phyloP scores from a whole-genome alignment of 768 basidiomycete genomes.

The Leccinellum luteum region DNA sequence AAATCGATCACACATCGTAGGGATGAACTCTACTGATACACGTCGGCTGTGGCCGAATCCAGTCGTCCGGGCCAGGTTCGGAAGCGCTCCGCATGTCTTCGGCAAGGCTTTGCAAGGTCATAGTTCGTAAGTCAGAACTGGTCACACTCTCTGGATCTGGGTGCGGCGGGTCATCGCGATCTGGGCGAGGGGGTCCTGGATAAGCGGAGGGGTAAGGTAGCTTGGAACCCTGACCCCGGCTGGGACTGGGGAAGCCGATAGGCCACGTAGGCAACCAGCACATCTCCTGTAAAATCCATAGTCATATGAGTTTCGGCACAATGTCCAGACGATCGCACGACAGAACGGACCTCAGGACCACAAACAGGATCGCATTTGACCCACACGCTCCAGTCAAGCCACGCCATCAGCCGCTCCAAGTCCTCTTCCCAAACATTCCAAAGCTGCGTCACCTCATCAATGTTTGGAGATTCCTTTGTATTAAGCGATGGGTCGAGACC shows the following conservation, averaged over 20 bases:
- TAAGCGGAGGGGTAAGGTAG: background rate
- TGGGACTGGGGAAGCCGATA: conserved; percentile 9
- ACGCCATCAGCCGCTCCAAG: conserved; percentile 39
- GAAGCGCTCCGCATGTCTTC: background rate
- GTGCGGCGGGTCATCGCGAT: background rate
- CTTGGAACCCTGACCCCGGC: background rate
- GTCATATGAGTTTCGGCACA: background rate
- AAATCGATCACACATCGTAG: background rate
- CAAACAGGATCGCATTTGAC: conserved; percentile 47
- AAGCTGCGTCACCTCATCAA: conserved; percentile 7
- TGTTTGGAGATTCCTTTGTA: background rate
- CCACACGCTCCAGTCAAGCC: conserved; percentile 57
- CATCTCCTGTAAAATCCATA: conserved; percentile 17
- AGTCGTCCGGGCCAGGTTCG: conserved; percentile 6
- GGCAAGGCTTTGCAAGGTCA: background rate
- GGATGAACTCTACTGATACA: conserved; percentile 15
- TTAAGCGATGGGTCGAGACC: conserved; percentile 17
- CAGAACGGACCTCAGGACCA: conserved; percentile 39
- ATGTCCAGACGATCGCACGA: background rate
- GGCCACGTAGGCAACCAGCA: conserved; percentile 30
- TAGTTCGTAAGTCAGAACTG: background rate
- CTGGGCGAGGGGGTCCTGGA: background rate
- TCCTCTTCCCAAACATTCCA: conserved; percentile 35
- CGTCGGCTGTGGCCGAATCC: conserved; percentile 23
- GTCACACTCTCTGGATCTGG: background rate